Evolutionary conservation across 2,329 filamentous ascomycete genomes (phyloP).

Genomic region (Aspergillus sp.): DNA sequence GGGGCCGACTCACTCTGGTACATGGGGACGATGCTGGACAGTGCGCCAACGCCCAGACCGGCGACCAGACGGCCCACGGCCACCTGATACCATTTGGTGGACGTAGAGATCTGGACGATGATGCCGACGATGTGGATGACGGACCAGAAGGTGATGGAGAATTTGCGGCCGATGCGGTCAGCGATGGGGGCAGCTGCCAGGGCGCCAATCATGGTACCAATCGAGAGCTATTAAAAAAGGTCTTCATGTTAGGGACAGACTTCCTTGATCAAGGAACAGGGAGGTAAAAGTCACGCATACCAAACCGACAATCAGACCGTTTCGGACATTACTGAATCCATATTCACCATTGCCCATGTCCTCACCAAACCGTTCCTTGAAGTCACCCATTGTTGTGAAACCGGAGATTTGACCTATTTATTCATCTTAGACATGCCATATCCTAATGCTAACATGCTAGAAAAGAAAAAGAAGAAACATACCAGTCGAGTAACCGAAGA

Average conservation of each 20-base stretch:
- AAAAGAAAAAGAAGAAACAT: conserved; percentile 7
- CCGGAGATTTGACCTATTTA: conserved; percentile 38
- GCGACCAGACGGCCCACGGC: conserved; percentile 41
- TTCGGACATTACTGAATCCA: conserved; percentile 37
- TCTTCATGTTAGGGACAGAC: too few species aligned
- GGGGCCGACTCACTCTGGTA: conserved; percentile 42
- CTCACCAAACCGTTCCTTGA: conserved; percentile 35
- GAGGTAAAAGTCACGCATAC: conserved; percentile 19
- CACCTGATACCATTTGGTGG: conserved; percentile 36
- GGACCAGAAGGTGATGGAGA: conserved; percentile 39
- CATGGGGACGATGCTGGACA: conserved; percentile 41
- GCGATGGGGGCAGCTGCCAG: conserved; percentile 38
- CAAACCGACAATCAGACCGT: conserved; percentile 39
- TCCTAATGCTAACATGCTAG: conserved; percentile 1
- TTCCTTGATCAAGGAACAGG: neutral
- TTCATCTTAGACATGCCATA: conserved; percentile 3
- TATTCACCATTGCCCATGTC: conserved; percentile 25
- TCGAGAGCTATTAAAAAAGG: conserved; percentile 30
- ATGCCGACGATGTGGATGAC: conserved; percentile 39
- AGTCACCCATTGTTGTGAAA: conserved; percentile 41
- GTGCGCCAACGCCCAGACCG: conserved; percentile 41
- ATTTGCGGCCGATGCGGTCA: conserved; percentile 38
- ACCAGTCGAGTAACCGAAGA: conserved; percentile 40
- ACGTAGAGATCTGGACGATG: conserved; percentile 39
- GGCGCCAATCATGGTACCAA: conserved; percentile 38